These are phyloP conservation scores for Sordaria brevicollis DNA, from an alignment of 495 filamentous ascomycete species.

Conservation along the genomic window DNA sequence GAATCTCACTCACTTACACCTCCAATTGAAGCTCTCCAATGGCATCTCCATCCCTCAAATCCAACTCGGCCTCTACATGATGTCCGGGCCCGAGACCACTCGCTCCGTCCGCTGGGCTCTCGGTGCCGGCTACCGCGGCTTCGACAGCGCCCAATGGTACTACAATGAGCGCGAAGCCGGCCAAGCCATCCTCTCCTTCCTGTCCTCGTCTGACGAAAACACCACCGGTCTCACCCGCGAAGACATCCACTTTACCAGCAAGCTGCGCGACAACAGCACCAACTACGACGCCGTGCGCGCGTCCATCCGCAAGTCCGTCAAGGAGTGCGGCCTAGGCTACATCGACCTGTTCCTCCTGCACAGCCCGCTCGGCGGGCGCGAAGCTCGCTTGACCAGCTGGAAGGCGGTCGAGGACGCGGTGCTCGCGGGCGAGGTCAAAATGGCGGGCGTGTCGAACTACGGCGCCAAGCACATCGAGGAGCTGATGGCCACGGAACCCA, in stretches of 20 bases:
- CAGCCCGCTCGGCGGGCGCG: constrained; percentile 51
- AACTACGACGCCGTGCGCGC: constrained; percentile 46
- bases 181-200: constrained; percentile 41
- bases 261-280: constrained; percentile 45
- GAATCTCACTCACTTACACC: not conserved
- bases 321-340: constrained; percentile 47
- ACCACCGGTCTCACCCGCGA: constrained; percentile 37
- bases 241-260: constrained; percentile 60
- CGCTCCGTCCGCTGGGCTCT: constrained; percentile 42
- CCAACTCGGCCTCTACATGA: constrained; percentile 58
- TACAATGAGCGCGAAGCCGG: constrained; percentile 52
- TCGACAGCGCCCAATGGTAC: constrained; percentile 59
- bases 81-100: constrained; percentile 38
- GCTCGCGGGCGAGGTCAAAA: constrained; percentile 46
- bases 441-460: constrained; percentile 57
- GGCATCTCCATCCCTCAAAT: constrained; percentile 50
- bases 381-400: constrained; percentile 52
- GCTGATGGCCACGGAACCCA: constrained; percentile 43
- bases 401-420: constrained; percentile 56
- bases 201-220: constrained; percentile 29
- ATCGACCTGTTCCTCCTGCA: constrained; percentile 65
- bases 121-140: constrained; percentile 30
- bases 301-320: constrained; percentile 46
- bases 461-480: constrained; percentile 58
- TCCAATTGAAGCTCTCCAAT: constrained; percentile 40